Base-by-base conservation (phyloP, 1,139 yeast species). In the Debaryomyces subglobosus region DNA sequence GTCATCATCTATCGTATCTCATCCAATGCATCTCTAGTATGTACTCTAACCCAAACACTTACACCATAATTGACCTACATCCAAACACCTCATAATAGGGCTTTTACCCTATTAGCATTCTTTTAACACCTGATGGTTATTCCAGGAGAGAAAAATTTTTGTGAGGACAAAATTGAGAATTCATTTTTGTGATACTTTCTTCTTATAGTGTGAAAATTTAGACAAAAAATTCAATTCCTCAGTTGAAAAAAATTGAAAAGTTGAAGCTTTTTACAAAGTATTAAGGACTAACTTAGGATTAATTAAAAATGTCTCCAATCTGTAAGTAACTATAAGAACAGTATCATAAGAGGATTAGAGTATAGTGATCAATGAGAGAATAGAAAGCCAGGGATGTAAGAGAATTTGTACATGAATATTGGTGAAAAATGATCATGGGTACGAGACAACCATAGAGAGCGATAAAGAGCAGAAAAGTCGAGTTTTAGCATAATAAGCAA, bases 251-350 rank as follows among this genome's bases (percentile, higher is more conserved):
- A 33, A 27, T 35, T 20, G 36, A 38, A 32, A 46, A 43, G 40
- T 43, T 43, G 46, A 43, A 46, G 46, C 45, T 43, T 48, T 45
- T 45, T 44, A 45, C 44, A 38, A 38, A 41, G 48, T 45, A 39
- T 45, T 43, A 49, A 39, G 50, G 49, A 47, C 49, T 48, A 50
- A 49, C 46, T 44, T 41, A 50, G 46, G 48, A 50, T 48, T 45
- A 50, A 48, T 45, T 56, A 54, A 64, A 58, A 61, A 66, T 66
- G 70, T 68, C 70, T 62, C 69, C 70, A 65, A 63, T 58, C 54
- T 46, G 60, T 55, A 56, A 48, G 59, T 55, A 47, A 43, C 39
- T 21, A 33, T n/a, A 32, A 12, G 38, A 35, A 20, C 7, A 35
- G 12, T 20, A 35, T 5, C n/a, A 35, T 8, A 18, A 35, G 38